Evolutionary conservation across 2,329 filamentous ascomycete species (phyloP), one percentile per base, ranked within the genome.

Genomic region (Beauveria varroae): DNA sequence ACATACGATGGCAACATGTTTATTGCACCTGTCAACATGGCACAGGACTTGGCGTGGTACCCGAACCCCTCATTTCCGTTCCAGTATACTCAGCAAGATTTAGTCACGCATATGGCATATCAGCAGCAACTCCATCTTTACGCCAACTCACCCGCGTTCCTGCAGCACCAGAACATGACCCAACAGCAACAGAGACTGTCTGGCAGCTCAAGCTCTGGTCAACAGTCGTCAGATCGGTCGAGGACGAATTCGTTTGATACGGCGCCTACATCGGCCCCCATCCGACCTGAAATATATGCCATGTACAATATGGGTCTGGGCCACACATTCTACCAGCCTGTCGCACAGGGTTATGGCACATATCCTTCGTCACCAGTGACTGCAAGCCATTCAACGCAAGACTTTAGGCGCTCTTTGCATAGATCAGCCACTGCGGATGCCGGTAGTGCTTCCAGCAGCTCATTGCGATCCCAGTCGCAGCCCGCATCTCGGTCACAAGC

Each of bases 381-480:
- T 14, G 71, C 75, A 65, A 72, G 72, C 47, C 70, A 75, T 3
- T 67, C 72, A 8, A 70, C 71, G 8, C 74, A 81, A 34, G 85
- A 87, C 63, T 82, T 81, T 65, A 79, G 85, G 64, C 78, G 84
- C 57, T 79, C 81, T 52, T 72, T 84, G 59, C 83, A 87, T 65
- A 76, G 85, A 67, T 81, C 82, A 1, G 72, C 76, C 26, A 74
- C 78, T 18, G 80, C 77, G 26, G 83, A 86, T 41, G 70, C 78
- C 16, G 77, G 77, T 10, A 68, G 74, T 20, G 72, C 78, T 57
- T 77, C 82, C 28, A 81, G 76, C 60, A 82, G 84, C 65, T 76
- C 83, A n/a, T 70, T 86, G 63, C 79, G 85, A 64, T 88, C 85
- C 28, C 85, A 88, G 68, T 87, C 85, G n/a, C 85, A 87, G 68